A percentile compares a stretch with the other conserved stretches of the same genome.
These are phyloP conservation scores for Senna tora DNA, from an alignment of 306 rosid genomes.

Conservation along the genomic window DNA sequence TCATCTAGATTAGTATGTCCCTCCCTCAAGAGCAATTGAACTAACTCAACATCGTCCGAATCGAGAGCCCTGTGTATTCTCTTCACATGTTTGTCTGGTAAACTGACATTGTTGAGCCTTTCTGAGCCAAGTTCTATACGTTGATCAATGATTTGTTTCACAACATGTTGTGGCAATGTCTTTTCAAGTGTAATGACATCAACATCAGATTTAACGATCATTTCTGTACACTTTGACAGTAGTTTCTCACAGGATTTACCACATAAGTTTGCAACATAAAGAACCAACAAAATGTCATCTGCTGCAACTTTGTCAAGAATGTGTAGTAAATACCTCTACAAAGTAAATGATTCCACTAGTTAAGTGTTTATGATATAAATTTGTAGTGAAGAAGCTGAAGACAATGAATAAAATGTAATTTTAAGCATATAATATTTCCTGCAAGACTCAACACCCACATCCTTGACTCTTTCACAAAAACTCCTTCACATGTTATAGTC, in stretches of 20 bases:
- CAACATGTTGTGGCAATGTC: slow-evolving; percentile 46
- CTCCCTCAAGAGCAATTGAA: slow-evolving; percentile 64
- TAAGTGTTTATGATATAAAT: not conserved
- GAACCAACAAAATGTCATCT: slow-evolving; percentile 61
- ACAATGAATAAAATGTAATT: not conserved
- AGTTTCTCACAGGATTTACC: slow-evolving; percentile 52
- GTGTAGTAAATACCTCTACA: slow-evolving; percentile 56
- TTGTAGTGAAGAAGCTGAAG: not conserved
- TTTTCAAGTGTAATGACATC: slow-evolving; percentile 58
- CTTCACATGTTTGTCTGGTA: slow-evolving; percentile 58
- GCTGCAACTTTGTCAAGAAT: slow-evolving; percentile 51
- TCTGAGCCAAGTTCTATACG: slow-evolving; percentile 43
- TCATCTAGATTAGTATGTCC: slow-evolving; percentile 65
- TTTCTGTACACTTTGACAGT: slow-evolving; percentile 42
- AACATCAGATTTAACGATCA: slow-evolving; percentile 51
- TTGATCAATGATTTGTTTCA: slow-evolving; percentile 47
- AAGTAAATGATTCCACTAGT: slow-evolving; percentile 30
- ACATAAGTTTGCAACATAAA: slow-evolving; percentile 52
- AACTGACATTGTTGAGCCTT: slow-evolving; percentile 22
- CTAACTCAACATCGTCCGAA: slow-evolving; percentile 68
- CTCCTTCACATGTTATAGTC: not conserved
- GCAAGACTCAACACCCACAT: not conserved
- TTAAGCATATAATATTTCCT: not conserved
- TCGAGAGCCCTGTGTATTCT: slow-evolving; percentile 73
- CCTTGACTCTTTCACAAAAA: no score